Evolutionary conservation across 352 stramenopile species (phyloP).

Genomic region (Phytophthora meadii): DNA sequence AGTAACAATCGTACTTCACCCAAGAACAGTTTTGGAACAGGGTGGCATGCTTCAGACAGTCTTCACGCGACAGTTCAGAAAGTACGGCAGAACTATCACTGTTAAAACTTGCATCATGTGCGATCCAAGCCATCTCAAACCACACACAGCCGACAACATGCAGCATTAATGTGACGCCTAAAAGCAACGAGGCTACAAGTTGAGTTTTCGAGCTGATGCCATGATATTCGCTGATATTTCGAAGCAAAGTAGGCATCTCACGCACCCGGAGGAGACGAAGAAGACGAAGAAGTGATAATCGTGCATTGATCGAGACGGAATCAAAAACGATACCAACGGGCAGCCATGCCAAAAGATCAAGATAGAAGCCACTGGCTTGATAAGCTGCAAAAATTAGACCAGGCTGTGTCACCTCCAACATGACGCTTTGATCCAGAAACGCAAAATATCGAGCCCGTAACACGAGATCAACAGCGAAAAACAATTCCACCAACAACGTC

Average conservation of each 20-base stretch:
- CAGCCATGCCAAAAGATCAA: conserved; percentile 55
- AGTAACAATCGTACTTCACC: conserved; percentile 77
- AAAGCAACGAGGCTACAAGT: conserved; percentile 50
- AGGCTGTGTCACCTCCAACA: conserved; percentile 60
- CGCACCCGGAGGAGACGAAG: conserved; percentile 59
- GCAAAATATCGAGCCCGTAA: conserved; percentile 60
- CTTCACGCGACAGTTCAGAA: conserved; percentile 13
- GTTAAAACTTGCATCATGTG: conserved; percentile 4
- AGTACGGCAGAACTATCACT: neutral
- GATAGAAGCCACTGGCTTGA: conserved; percentile 57
- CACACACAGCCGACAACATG: conserved; percentile 71
- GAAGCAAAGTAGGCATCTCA: conserved; percentile 46
- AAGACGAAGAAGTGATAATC: conserved; percentile 58
- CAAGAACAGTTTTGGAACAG: conserved; percentile 72
- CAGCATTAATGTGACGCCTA: conserved; percentile 62
- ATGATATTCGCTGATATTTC: conserved; percentile 63
- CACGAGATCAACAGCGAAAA: conserved; percentile 64
- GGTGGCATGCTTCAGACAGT: conserved; percentile 67
- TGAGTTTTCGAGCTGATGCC: conserved; percentile 68
- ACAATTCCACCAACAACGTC: conserved; percentile 53
- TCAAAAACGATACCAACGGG: conserved; percentile 62
- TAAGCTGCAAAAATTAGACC: conserved; percentile 63
- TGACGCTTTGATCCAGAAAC: conserved; percentile 62
- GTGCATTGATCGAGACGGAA: conserved; percentile 39
- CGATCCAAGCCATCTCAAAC: conserved; percentile 68